Conservation (phyloP, 495 filamentous ascomycete species). For the Aspergillus avenaceus region DNA sequence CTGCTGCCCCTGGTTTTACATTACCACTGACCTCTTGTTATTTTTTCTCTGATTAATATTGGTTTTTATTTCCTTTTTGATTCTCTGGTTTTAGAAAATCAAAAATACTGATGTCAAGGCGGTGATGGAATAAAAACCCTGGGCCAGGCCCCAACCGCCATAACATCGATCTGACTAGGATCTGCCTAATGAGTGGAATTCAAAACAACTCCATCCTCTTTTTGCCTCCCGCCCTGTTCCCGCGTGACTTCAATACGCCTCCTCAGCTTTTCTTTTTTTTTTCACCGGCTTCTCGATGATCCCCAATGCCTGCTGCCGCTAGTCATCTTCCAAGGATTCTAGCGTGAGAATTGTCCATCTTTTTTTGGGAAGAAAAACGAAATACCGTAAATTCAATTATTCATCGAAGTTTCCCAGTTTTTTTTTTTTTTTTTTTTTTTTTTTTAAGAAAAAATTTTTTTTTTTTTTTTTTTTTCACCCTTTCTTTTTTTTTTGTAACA, state of each 20-base stretch:
- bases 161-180: constrained; percentile 22
- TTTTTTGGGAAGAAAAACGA: no score
- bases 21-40: not conserved
- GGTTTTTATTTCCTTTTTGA: not conserved
- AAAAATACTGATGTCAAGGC: constrained; percentile 25
- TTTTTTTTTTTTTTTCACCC: not conserved
- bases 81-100: no score
- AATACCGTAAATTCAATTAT: no score
- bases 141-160: constrained; percentile 23
- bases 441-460: not conserved
- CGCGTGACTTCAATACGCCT: constrained; percentile 13
- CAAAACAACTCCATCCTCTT: constrained; percentile 4
- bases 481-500: not conserved
- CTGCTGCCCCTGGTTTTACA: no score
- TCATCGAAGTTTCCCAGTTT: no score
- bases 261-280: not conserved
- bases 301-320: not conserved
- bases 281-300: not conserved
- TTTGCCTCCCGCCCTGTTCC: constrained; percentile 8
- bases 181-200: constrained; percentile 10
- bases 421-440: no score
- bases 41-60: not conserved
- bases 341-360: no score
- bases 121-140: constrained; percentile 8
- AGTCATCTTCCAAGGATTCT: not conserved